Evolutionary conservation across 2,329 filamentous ascomycete genomes (phyloP).

Genomic region (Fusarium vanettenii): DNA sequence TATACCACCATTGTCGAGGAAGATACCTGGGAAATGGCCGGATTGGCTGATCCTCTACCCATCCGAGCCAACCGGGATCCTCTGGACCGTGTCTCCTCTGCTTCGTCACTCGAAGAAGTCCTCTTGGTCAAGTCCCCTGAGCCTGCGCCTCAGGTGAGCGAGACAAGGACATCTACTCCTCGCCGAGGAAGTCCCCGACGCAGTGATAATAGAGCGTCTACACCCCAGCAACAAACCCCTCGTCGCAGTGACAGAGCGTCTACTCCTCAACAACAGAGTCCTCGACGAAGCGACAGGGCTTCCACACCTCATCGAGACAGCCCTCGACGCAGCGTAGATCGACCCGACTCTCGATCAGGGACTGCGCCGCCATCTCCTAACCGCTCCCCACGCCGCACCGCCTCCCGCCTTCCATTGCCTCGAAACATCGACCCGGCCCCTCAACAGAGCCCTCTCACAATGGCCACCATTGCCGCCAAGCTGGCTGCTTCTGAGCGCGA

Average conservation of each 20-base stretch:
- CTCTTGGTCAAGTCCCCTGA: constrained; percentile 44
- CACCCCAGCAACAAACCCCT: constrained; percentile 14
- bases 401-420: constrained; percentile 46
- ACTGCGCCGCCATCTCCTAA: constrained; percentile 20
- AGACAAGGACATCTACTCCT: constrained; percentile 15
- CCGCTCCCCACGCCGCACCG: constrained; percentile 34
- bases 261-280: constrained; percentile 3
- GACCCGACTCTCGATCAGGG: constrained; percentile 24
- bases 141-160: constrained; percentile 13
- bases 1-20: constrained; percentile 62
- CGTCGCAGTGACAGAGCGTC: constrained; percentile 4
- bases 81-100: constrained; percentile 43
- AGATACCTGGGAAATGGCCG: constrained; percentile 56
- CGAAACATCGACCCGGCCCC: constrained; percentile 52
- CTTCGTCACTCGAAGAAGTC: constrained; percentile 49
- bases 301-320: constrained; percentile 33
- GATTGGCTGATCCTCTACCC: constrained; percentile 32
- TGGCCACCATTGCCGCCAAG: constrained; percentile 72
- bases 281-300: constrained; percentile 2
- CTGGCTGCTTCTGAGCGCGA: constrained; percentile 72
- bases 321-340: constrained; percentile 21
- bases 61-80: constrained; percentile 7
- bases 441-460: constrained; percentile 68
- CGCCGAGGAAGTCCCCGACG: constrained; percentile 19
- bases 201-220: constrained; percentile 1